Base-by-base conservation (phyloP, 805 yeast genomes). In the Candida boidinii region DNA sequence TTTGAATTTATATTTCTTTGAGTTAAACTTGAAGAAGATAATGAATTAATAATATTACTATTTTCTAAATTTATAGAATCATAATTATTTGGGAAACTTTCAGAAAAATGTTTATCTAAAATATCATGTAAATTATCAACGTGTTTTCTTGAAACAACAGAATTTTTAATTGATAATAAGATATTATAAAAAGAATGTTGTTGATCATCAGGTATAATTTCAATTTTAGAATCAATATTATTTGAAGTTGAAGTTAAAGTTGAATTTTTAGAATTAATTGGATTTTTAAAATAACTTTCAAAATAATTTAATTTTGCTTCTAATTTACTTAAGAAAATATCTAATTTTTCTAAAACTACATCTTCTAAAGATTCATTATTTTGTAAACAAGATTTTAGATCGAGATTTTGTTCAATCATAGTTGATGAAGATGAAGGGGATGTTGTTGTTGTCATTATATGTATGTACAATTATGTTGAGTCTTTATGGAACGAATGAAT, bases 71-170 rank as follows among this genome's bases (percentile, higher is more conserved):
- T 18, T 18, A 43, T 30, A 29, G 47, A 23, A 14, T 37, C 35
- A 16, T 56, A 56, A 38, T 53, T n/a, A n/a, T n/a, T n/a, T n/a
- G n/a, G n/a, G n/a, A n/a, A n/a, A n/a, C n/a, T n/a, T n/a, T n/a
- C n/a, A n/a, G n/a, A n/a, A n/a, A n/a, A 55, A 28, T 46, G 47
- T 15, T 49, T 45, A 34, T 56, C 58, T 8, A 57, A 33, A 8
- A 57, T 47, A 30, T 28, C 7, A 17, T 17, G 9, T 26, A 26
- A 12, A 23, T 23, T 19, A 21, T 33, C 35, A 23, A 26, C 18
- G 17, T 13, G 24, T 17, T 20, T 17, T 29, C 45, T 51, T 22
- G 42, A 41, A 14, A 38, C 33, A 25, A 49, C 37, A 10, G 43
- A 36, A 3, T 41, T 35, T 38, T 48, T 53, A 18, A 50, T 43